phyloP scores from a whole-genome alignment of 306 rosid genomes.

The Glycine soja region DNA sequence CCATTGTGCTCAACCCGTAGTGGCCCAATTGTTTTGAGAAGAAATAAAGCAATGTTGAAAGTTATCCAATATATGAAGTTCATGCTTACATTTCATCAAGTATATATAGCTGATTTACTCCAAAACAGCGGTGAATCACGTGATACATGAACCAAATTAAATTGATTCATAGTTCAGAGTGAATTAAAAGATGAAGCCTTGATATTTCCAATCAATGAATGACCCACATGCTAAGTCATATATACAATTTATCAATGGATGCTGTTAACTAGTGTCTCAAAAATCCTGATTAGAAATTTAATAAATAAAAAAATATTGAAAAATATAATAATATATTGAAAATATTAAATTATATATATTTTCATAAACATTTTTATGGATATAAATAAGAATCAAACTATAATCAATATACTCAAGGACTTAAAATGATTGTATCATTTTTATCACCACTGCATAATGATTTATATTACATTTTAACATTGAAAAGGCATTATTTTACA shows the following conservation, averaged over 20 bases:
- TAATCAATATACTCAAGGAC: background rate
- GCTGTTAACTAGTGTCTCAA: background rate
- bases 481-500: background rate
- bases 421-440: too few species aligned
- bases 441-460: background rate
- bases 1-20: background rate
- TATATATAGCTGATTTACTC: background rate
- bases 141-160: conserved; percentile 1
- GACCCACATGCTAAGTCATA: background rate
- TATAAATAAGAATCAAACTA: background rate
- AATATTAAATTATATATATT: too few species aligned
- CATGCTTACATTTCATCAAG: conserved; percentile 1
- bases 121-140: conserved; percentile 22
- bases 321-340: too few species aligned
- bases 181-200: background rate
- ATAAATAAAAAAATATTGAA: too few species aligned
- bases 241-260: background rate
- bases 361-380: too few species aligned
- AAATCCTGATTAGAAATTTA: background rate
- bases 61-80: background rate
- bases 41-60: conserved; percentile 2
- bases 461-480: too few species aligned
- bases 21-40: background rate
- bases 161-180: conserved; percentile 14
- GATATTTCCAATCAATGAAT: conserved; percentile 7